A percentile compares a stretch with the other conserved stretches of the same genome.
Conservation (phyloP, 257 asterid genomes). For the Penstemon newberryi region DNA sequence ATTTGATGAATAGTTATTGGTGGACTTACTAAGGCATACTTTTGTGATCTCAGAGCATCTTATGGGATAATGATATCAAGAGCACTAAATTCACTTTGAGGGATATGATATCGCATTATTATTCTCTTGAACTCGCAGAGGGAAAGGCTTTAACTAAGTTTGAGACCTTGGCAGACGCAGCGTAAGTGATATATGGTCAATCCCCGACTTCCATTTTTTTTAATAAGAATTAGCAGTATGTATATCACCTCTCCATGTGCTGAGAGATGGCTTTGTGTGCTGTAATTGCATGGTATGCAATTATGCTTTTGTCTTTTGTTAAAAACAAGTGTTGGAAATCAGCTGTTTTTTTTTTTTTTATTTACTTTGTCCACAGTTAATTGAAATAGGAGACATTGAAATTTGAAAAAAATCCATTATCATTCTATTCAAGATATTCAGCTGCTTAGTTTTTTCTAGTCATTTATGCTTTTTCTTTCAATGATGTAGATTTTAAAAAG, state of each 20-base stretch:
- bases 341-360: not conserved
- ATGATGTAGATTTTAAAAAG: not conserved
- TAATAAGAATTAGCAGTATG: not conserved
- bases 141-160: constrained; percentile 75
- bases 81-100: constrained; percentile 85
- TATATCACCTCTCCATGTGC: not conserved
- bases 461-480: not conserved
- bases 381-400: not conserved
- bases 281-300: constrained; percentile 1
- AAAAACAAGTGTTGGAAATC: not conserved
- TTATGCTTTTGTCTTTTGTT: not conserved
- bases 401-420: not conserved
- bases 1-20: constrained; percentile 10
- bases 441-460: not conserved
- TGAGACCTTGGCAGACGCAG: constrained; percentile 69
- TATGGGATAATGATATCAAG: constrained; percentile 90
- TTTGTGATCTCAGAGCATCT: constrained; percentile 63
- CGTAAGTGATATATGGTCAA: constrained; percentile 54
- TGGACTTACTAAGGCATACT: constrained; percentile 26
- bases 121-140: constrained; percentile 76
- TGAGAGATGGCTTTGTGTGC: not conserved
- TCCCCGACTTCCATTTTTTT: not conserved
- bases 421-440: not conserved
- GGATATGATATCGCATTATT: constrained; percentile 80
- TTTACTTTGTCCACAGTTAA: not conserved